Evolutionary conservation across 163 green algal genomes (phyloP).

Genomic region (Coccomyxa subellipsoidea): DNA sequence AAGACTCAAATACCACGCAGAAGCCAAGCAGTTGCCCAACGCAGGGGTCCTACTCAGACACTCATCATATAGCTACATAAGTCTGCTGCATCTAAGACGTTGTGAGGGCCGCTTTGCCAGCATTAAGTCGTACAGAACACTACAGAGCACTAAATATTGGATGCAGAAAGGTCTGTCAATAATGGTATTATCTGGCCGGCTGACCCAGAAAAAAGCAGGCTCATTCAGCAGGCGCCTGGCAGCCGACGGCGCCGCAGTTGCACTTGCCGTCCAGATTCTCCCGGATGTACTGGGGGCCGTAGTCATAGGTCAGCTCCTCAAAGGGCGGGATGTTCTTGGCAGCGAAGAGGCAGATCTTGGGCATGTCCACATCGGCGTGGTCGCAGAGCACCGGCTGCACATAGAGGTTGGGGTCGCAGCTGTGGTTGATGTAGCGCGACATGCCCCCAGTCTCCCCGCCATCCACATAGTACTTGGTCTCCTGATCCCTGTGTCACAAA

Average conservation of each 20-base stretch:
- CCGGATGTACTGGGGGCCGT: background rate
- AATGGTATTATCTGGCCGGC: background rate
- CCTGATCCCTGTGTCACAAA: background rate
- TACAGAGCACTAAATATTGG: no score
- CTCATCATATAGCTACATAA: no score
- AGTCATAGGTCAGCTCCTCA: constrained; percentile 32
- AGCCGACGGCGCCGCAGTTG: background rate
- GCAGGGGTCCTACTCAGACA: no score
- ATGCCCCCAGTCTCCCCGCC: constrained; percentile 31
- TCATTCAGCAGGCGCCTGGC: background rate
- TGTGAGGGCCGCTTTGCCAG: no score
- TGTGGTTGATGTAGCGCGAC: constrained; percentile 63
- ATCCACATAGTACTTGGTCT: constrained; percentile 33
- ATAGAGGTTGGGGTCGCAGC: constrained; percentile 28
- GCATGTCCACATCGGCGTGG: constrained; percentile 39
- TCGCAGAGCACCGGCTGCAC: constrained; percentile 35
- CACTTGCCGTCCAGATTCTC: background rate
- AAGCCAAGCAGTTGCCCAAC: no score
- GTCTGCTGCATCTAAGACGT: no score
- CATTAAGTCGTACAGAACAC: no score
- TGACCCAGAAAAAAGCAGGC: background rate
- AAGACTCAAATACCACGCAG: no score
- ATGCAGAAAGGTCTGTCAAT: background rate
- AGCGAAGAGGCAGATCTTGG: constrained; percentile 47
- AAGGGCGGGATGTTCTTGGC: constrained; percentile 33